These are phyloP conservation scores for Trichomonascaceae sp. DNA, from an alignment of 1,139 yeast genomes.

Conservation along the genomic window DNA sequence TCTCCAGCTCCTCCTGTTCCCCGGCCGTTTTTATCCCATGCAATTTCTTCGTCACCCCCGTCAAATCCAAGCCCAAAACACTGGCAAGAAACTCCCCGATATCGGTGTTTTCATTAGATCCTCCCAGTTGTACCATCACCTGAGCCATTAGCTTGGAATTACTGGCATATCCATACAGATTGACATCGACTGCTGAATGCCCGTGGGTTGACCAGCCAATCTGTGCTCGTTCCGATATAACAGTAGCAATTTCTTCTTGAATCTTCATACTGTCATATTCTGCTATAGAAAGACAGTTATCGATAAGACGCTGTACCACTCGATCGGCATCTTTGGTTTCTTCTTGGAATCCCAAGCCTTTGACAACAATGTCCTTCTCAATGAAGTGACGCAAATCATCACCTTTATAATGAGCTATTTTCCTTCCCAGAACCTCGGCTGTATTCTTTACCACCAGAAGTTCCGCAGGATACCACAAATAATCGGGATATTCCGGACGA, in stretches of 20 bases:
- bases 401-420: conserved; percentile 34
- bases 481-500: conserved; percentile 51
- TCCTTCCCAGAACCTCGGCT: conserved; percentile 55
- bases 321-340: conserved; percentile 26
- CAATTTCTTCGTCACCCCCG: conserved; percentile 41
- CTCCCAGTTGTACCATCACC: conserved; percentile 46
- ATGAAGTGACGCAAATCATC: conserved; percentile 41
- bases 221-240: conserved; percentile 65
- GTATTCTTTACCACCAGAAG: conserved; percentile 61
- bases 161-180: conserved; percentile 67
- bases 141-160: conserved; percentile 37
- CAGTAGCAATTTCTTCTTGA: conserved; percentile 46
- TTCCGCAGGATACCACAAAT: conserved; percentile 73
- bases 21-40: conserved; percentile 10
- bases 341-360: conserved; percentile 57
- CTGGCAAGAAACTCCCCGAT: conserved; percentile 65
- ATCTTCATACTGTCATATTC: conserved; percentile 22
- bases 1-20: conserved; percentile 8
- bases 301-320: conserved; percentile 7
- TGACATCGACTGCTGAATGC: conserved; percentile 86
- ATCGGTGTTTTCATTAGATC: conserved; percentile 80
- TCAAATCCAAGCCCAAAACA: conserved; percentile 51
- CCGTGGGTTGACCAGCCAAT: conserved; percentile 89
- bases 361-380: conserved; percentile 43
- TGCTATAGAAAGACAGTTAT: conserved; percentile 14